Conservation (phyloP, 495 filamentous ascomycete genomes). For the Rostrohypoxylon terebratum region DNA sequence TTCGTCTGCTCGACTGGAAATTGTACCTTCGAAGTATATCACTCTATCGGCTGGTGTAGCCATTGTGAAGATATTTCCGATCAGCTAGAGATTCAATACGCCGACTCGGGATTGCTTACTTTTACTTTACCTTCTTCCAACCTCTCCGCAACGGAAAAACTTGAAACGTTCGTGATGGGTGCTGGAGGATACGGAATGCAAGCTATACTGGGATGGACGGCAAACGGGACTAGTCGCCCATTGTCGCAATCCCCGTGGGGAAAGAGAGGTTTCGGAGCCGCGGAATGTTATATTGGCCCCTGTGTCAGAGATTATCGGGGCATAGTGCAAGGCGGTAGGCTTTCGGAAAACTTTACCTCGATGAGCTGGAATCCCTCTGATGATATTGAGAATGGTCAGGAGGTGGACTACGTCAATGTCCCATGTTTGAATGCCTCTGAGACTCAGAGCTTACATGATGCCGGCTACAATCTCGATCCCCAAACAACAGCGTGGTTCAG, state of each 20-base stretch:
- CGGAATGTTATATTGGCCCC: slow-evolving; percentile 35
- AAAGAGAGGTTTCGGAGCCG: slow-evolving; percentile 22
- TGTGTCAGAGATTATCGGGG: slow-evolving; percentile 28
- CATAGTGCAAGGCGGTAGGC: slow-evolving; percentile 15
- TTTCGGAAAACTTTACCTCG: slow-evolving; percentile 27
- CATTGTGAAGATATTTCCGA: slow-evolving; percentile 33
- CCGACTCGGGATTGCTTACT: not conserved
- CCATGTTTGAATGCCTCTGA: slow-evolving; percentile 22
- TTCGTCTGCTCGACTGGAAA: slow-evolving; percentile 39
- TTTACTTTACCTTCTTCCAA: slow-evolving; percentile 33
- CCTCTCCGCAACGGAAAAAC: not conserved
- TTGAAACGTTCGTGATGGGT: slow-evolving; percentile 21
- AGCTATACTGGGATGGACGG: slow-evolving; percentile 13
- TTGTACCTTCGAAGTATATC: slow-evolving; percentile 38
- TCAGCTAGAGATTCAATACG: slow-evolving; percentile 16
- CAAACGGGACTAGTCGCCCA: not conserved
- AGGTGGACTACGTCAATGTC: slow-evolving; percentile 11
- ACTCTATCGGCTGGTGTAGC: slow-evolving; percentile 34
- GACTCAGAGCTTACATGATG: slow-evolving; percentile 8
- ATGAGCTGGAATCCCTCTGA: not conserved
- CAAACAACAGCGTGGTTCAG: slow-evolving; percentile 6
- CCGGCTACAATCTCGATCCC: slow-evolving; percentile 22
- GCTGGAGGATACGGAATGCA: not conserved
- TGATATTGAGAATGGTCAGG: too few species aligned
- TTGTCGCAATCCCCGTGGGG: slow-evolving; percentile 25